Evolutionary conservation across 2,329 filamentous ascomycete species (phyloP), one percentile per base, ranked within the genome.

Genomic region (Diaporthe aspalathi): DNA sequence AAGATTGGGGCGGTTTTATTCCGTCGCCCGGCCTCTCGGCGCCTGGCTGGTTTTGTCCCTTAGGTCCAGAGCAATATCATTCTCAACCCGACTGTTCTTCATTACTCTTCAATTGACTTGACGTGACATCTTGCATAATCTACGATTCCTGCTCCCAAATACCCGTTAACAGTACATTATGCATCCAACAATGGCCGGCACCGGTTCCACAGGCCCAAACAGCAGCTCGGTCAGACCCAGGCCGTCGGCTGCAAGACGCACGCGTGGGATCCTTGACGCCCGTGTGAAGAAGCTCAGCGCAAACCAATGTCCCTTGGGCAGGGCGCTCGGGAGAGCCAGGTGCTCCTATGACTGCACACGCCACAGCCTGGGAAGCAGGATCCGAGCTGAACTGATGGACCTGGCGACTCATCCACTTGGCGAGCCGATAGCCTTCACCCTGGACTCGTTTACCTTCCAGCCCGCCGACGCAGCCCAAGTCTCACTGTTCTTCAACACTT

Each of bases 91-190:
- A 49, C 24, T 50, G 4, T 50, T 38, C 14, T 50, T 27, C 29
- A 20, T 50, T 50, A 27, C 43, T 5, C 45, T 27, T 50, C 45
- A 50, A 38, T 38, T 50, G 60, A 50, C 60, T 62, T 47, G 57
- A 35, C 27, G 57, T 65, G 29, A 65, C 60, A 22, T 50, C 6
- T 20, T 22, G n/a, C 45, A 38, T 50, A 65, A 65, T 50, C n/a
- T 1, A 17, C 7, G 20, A 12, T 1, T 5, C 43, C 14, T 5
- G 27, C 14, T 49, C 27, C 6, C 22, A 22, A 6, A 1, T 32
- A 32, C 22, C 9, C 5, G 22, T 7, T 22, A 32, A 14, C 14
- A 32, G 11, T 9, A 35, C 17, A 11, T 4, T 14, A 22, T 5
- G 2, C 29, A 38, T 20, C 20, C 60, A 65, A 65, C 8, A 11